Evolutionary conservation across 2,329 filamentous ascomycete species (phyloP), one percentile per base, ranked within the genome.

Genomic region (Alternaria arborescens): DNA sequence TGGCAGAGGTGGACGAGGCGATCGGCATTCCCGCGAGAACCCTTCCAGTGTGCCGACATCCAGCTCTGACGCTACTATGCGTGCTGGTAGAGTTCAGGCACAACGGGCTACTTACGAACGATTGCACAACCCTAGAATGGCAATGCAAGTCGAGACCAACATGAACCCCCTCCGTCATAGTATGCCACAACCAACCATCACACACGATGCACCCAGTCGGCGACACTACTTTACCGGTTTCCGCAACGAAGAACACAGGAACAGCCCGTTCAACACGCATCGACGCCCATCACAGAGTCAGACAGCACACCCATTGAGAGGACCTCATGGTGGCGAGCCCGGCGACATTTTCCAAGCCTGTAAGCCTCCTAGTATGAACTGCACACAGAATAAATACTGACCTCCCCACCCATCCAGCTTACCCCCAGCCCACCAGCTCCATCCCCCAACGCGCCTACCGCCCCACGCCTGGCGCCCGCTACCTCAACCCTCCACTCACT

Each of bases 11-110:
- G 46, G 30, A 24, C 55, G 68, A 44, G 43, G 52, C 14, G 50
- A 40, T 6, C 71, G 72, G 50, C 61, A 65, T 10, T 73, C 68
- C 5, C 72, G 71, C 44, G 73, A 74, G 36, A 71, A 74, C 46
- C 60, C 53, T 1, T 67, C 63, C 5, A 65, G 62, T 10, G 34
- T 52, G 18, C 24, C 57, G 53, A 5, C 50, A 14, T 34, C 22
- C 11, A 55, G 52, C 24, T 54, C 28, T n/a, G 48, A 18, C 18
- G 56, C 28, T 36, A 14, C 16, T 34, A 18, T 46, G 22, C 61
- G 36, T 20, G 34, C 32, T n/a, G 58, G 62, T 10, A 65, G 61
- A 54, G 64, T 68, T 18, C 68, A 63, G 46, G 55, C 53, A 12
- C 67, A 70, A 12, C 50, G 67, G 36, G 63, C 52, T n/a, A 62